Evolutionary conservation across 495 filamentous ascomycete genomes (phyloP), one percentile per base, ranked within the genome.

Genomic region (Eremomyces bilateralis): DNA sequence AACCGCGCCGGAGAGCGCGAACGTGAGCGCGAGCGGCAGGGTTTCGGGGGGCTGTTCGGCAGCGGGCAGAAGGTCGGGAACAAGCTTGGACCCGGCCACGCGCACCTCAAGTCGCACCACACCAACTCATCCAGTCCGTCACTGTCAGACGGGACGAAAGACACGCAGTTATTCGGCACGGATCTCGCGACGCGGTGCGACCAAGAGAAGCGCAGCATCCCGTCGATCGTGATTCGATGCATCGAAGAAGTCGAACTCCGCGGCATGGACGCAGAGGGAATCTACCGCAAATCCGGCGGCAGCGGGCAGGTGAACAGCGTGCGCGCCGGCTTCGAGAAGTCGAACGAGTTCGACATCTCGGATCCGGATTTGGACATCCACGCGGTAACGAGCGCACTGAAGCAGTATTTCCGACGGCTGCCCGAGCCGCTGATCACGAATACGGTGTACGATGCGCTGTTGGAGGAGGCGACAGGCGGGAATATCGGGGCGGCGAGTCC

Each of bases 261-360:
- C 54, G 70, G 88, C 29, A 94, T 99, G 83, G 83, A 95, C 48
- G 67, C 90, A 50, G 85, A 95, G 57, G 90, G 90, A 34, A 91
- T 99, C 43, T 99, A 99, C 60, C 73, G 90, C 41, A 99, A 99
- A 61, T 85, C 81, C 21, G 90, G 90, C 33, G 85, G 84, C 44
- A 75, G 74, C 36, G 75, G 75, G 1, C 78, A 81, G 41, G 76
- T 90, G 52, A 88, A 91, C 50, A 59, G 62, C 29, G 80, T 99
- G 40, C 73, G 80, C 40, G 79, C 83, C 40, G 79, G 83, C 21
- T 94, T 99, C 48, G 85, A 99, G 47, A 72, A 70, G 46, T 72
- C 58, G 39, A 71, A 78, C 40, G 69, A 81, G 42, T 85, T 67
- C 45, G 88, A 95, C 48, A 88, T 99, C 39, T 85, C 80, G 1